Conservation (phyloP, 225 moss, liverwort and hornwort genomes). For the Antitrichia curtipendula region DNA sequence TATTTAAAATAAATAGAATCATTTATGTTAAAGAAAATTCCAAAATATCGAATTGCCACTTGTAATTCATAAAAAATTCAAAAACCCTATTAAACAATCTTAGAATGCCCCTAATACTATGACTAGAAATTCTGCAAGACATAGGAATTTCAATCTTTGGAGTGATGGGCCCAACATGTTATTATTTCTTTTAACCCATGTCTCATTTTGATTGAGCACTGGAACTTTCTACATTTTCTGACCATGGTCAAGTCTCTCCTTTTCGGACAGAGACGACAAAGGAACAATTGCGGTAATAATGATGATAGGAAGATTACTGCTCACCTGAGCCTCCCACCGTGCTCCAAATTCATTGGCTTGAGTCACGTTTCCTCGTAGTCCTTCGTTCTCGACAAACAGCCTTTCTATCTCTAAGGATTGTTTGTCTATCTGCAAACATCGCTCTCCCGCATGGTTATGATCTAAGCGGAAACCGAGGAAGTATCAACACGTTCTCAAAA, state of each 20-base stretch:
- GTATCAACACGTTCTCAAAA: neutral
- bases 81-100: neutral
- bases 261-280: neutral
- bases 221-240: neutral
- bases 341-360: slow-evolving; percentile 53
- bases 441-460: neutral
- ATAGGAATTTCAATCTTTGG: neutral
- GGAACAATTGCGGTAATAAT: neutral
- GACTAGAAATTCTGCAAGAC: neutral
- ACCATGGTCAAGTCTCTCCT: neutral
- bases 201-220: neutral
- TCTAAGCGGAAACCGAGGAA: neutral
- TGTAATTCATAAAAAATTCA: neutral
- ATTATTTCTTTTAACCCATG: neutral
- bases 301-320: neutral
- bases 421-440: slow-evolving; percentile 66
- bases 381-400: slow-evolving; percentile 80
- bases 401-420: slow-evolving; percentile 95
- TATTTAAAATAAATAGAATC: neutral
- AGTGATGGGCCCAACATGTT: neutral
- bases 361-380: slow-evolving; percentile 46
- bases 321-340: slow-evolving; percentile 84
- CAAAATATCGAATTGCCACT: neutral
- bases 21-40: neutral
- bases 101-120: neutral